phyloP scores from a whole-genome alignment of 805 yeast genomes.

The Wickerhamiella alocasiicola region DNA sequence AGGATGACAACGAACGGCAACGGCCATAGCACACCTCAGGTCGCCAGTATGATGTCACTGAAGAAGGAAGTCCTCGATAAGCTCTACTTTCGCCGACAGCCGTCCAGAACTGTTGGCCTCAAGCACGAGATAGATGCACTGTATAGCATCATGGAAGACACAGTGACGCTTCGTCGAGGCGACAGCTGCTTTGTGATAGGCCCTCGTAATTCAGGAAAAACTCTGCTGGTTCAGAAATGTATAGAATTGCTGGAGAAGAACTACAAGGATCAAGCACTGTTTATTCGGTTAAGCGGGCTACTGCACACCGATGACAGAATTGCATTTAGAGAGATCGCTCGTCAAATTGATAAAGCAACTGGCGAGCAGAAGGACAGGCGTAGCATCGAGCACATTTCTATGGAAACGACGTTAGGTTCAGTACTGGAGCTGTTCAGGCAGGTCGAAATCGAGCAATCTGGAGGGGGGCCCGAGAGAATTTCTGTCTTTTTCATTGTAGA shows the following conservation, averaged over 20 bases:
- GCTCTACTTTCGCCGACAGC: slow-evolving; percentile 21
- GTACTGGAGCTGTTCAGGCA: slow-evolving; percentile 22
- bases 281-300: slow-evolving; percentile 54
- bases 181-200: slow-evolving; percentile 75
- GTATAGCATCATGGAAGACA: slow-evolving; percentile 45
- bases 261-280: slow-evolving; percentile 39
- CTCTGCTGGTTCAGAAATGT: slow-evolving; percentile 48
- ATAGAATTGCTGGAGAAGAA: slow-evolving; percentile 33
- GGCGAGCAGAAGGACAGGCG: slow-evolving; percentile 21
- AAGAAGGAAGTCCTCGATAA: slow-evolving; percentile 24
- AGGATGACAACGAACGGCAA: too few species aligned
- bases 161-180: slow-evolving; percentile 58
- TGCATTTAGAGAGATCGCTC: slow-evolving; percentile 77
- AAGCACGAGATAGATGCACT: slow-evolving; percentile 37
- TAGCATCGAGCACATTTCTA: slow-evolving; percentile 24
- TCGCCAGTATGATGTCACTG: too few species aligned
- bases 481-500: slow-evolving; percentile 72
- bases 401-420: slow-evolving; percentile 22
- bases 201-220: slow-evolving; percentile 67
- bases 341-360: slow-evolving; percentile 51
- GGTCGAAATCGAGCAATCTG: slow-evolving; percentile 15
- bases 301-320: slow-evolving; percentile 61
- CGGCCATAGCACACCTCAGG: too few species aligned
- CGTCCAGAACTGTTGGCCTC: slow-evolving; percentile 26
- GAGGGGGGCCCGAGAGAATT: slow-evolving; percentile 20